Evolutionary conservation across 108 stramenopile species (phyloP).

Genomic region (Mayamaea pseudoterrestris): DNA sequence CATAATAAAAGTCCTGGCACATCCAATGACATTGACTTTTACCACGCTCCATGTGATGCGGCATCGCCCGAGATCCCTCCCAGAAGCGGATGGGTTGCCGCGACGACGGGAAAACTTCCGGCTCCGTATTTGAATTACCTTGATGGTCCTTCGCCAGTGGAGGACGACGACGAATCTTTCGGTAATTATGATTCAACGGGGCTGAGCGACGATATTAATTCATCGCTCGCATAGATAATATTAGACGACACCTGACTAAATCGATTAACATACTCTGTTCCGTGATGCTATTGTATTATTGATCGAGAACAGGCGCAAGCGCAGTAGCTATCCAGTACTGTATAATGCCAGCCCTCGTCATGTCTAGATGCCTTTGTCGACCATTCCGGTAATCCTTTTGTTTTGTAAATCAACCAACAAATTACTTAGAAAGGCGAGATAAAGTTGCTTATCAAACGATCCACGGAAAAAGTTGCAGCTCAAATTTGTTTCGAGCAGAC

Average conservation of each 20-base stretch:
- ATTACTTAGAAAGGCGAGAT: conserved; percentile 67
- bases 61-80: conserved; percentile 23
- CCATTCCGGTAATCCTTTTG: conserved; percentile 26
- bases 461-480: conserved; percentile 81
- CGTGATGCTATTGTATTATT: no score
- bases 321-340: no score
- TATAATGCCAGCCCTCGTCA: no score
- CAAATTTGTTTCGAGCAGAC: conserved; percentile 76
- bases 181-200: no score
- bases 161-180: no score
- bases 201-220: no score
- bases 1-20: conserved; percentile 58
- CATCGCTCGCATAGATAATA: no score
- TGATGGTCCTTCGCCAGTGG: neutral
- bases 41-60: conserved; percentile 30
- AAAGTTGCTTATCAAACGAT: conserved; percentile 54
- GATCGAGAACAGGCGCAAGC: no score
- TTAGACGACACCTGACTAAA: no score
- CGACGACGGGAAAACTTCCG: conserved; percentile 31
- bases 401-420: conserved; percentile 37
- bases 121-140: conserved; percentile 16
- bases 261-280: no score
- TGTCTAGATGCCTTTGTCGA: no score
- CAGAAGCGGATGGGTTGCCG: conserved; percentile 25
- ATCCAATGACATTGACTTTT: conserved; percentile 77